Conservation (phyloP, 108 stramenopile genomes). For the Fragilariopsis cylindrus region DNA sequence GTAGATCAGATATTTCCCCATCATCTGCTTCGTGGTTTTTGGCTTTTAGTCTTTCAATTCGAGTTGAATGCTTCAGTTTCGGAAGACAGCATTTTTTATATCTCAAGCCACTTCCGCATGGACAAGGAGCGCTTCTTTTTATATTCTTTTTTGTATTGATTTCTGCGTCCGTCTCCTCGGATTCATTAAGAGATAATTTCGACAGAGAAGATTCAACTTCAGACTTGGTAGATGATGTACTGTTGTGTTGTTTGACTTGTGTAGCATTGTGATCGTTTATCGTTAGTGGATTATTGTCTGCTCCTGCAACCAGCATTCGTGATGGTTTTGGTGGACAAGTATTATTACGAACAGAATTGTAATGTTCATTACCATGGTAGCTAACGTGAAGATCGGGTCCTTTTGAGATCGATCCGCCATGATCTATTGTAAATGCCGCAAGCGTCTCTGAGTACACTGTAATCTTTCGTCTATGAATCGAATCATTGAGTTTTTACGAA, state of each 20-base stretch:
- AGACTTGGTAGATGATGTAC: background rate
- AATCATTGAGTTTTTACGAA: background rate
- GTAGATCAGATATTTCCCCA: slow-evolving; percentile 1
- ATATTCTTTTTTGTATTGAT: background rate
- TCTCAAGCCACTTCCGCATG: slow-evolving; percentile 60
- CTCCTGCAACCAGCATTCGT: background rate
- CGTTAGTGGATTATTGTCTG: too few relatives aligned
- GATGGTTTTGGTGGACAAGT: slow-evolving; percentile 6
- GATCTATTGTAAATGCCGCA: slow-evolving; percentile 65
- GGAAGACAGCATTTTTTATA: slow-evolving; percentile 73
- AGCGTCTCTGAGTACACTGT: slow-evolving; percentile 61
- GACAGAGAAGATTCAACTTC: slow-evolving; percentile 1
- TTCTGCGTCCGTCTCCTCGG: background rate
- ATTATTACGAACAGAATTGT: slow-evolving; percentile 70
- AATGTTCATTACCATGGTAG: slow-evolving; percentile 86
- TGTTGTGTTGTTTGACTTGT: too few relatives aligned
- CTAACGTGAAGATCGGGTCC: slow-evolving; percentile 62
- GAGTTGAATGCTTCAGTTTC: slow-evolving; percentile 38
- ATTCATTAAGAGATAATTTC: slow-evolving; percentile 2
- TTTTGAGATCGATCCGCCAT: slow-evolving; percentile 35
- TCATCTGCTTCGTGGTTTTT: slow-evolving; percentile 13
- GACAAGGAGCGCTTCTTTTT: slow-evolving; percentile 56
- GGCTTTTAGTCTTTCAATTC: slow-evolving; percentile 23
- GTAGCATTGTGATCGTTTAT: too few relatives aligned
- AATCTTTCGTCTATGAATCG: slow-evolving; percentile 47